These are phyloP conservation scores for Platanthera guangdongensis DNA, from an alignment of 106 monocot species.

Conservation along the genomic window DNA sequence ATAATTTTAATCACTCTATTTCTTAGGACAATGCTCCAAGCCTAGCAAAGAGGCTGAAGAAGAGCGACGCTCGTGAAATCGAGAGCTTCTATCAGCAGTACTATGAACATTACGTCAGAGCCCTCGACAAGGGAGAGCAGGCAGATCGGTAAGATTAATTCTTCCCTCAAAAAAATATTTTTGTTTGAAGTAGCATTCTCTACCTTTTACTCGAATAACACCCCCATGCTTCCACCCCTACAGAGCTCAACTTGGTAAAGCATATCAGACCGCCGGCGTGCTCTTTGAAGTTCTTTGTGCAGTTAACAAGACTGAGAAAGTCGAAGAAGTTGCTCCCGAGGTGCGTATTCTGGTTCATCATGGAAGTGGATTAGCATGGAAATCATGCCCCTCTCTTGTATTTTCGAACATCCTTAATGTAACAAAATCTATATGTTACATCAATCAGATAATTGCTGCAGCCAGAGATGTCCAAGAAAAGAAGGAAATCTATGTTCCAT, in stretches of 20 bases:
- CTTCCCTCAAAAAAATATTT: no score
- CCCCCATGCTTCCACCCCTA: background rate
- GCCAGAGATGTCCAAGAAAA: conserved; percentile 96
- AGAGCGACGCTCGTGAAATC: conserved; percentile 95
- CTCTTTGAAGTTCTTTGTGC: conserved; percentile 99
- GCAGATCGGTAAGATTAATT: conserved; percentile 62
- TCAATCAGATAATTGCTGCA: conserved; percentile 72
- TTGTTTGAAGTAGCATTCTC: no score
- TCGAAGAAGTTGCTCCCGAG: conserved; percentile 97
- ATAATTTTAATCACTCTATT: background rate
- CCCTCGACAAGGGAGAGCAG: conserved; percentile 90
- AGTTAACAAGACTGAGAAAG: conserved; percentile 94
- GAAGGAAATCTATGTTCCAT: conserved; percentile 84
- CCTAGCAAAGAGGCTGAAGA: conserved; percentile 81
- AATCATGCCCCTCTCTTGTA: background rate
- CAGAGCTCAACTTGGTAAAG: conserved; percentile 93
- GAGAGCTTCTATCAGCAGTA: conserved; percentile 99
- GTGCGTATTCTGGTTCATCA: conserved; percentile 31
- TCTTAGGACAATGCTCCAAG: conserved; percentile 84
- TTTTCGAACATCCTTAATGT: background rate
- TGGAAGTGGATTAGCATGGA: background rate
- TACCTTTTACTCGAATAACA: background rate
- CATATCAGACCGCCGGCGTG: conserved; percentile 93
- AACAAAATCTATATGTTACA: background rate
- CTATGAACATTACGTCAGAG: conserved; percentile 90